Percentiles rank a stretch among this genome's conserved stretches.
These are phyloP conservation scores for Erigeron canadensis DNA, from an alignment of 129 eudicot species.

Conservation along the genomic window DNA sequence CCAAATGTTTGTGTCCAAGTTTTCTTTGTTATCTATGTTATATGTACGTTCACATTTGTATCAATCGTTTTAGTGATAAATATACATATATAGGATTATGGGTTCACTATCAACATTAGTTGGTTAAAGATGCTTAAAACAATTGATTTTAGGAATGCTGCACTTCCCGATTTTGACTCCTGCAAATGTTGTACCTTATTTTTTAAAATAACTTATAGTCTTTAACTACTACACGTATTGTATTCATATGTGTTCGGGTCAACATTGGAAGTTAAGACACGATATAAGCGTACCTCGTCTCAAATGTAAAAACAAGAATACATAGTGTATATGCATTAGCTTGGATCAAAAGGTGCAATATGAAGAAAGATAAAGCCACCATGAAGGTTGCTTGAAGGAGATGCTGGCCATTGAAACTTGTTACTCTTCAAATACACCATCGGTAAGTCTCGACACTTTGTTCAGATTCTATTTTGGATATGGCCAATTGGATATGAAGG, in stretches of 20 bases:
- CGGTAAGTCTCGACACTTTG: conserved; percentile 2
- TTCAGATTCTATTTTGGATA: no score
- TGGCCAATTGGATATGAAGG: no score
- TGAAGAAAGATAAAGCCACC: conserved; percentile 31
- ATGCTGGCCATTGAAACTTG: conserved; percentile 37
- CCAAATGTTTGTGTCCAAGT: not conserved
- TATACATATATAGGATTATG: not conserved
- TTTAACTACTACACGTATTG: not conserved
- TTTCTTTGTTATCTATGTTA: conserved; percentile 8
- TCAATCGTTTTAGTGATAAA: conserved; percentile 10
- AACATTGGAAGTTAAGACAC: not conserved
- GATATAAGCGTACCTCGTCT: not conserved
- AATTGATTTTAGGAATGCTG: not conserved
- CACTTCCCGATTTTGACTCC: not conserved
- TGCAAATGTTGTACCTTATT: not conserved
- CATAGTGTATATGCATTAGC: not conserved
- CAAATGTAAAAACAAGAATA: not conserved
- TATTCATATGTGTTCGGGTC: not conserved
- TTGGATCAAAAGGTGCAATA: not conserved
- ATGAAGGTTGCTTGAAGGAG: conserved; percentile 42
- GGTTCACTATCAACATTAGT: not conserved
- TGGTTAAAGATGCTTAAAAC: not conserved
- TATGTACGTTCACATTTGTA: conserved; percentile 18
- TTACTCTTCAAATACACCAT: conserved; percentile 33
- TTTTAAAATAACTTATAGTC: not conserved